These are phyloP conservation scores for Thielaviopsis euricoi DNA, from an alignment of 2,329 filamentous ascomycete species.

Conservation along the genomic window DNA sequence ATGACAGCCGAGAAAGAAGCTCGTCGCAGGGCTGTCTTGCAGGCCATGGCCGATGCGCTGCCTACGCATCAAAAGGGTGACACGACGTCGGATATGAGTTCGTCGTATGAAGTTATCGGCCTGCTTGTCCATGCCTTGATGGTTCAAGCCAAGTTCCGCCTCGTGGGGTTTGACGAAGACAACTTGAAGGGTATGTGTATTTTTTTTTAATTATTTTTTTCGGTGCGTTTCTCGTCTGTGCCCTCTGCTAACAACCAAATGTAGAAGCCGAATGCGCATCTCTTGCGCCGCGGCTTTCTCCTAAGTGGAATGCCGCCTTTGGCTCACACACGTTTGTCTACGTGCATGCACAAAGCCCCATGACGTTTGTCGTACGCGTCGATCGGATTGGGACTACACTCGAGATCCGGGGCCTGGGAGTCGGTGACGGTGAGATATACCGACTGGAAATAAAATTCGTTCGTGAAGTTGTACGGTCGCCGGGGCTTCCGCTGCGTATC, in stretches of 20 bases:
- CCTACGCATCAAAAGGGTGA: conserved; percentile 36
- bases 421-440: conserved; percentile 67
- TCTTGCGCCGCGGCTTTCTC: conserved; percentile 47
- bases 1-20: conserved; percentile 21
- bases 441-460: conserved; percentile 54
- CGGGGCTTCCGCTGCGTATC: conserved; percentile 39
- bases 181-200: conserved; percentile 51
- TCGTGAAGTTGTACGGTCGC: conserved; percentile 56
- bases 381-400: conserved; percentile 69
- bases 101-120: conserved; percentile 66
- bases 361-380: conserved; percentile 68
- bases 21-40: conserved; percentile 29
- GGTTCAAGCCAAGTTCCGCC: conserved; percentile 59
- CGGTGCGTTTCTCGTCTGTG: too few species aligned
- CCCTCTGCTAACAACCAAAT: background rate
- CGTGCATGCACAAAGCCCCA: conserved; percentile 67
- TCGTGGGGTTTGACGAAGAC: conserved; percentile 74
- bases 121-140: conserved; percentile 75
- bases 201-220: background rate
- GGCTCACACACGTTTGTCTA: conserved; percentile 72
- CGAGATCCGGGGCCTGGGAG: conserved; percentile 63
- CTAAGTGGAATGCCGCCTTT: conserved; percentile 62
- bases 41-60: conserved; percentile 42
- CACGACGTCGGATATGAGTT: conserved; percentile 46
- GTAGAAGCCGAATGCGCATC: conserved; percentile 37